phyloP scores from a whole-genome alignment of 257 asterid genomes.

The Thymus quinquecostatus region DNA sequence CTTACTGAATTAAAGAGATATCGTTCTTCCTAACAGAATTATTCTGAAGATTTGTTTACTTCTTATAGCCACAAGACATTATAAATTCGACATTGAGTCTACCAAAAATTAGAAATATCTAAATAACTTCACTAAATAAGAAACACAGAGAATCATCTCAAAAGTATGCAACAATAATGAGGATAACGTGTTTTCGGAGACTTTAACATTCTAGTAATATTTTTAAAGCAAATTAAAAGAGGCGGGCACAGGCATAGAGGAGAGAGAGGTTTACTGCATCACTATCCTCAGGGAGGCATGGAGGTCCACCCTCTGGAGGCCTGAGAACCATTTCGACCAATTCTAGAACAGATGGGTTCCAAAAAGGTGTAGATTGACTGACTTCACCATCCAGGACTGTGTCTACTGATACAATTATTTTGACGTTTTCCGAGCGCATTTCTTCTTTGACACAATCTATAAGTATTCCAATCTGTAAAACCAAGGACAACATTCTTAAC shows the following conservation, averaged over 20 bases:
- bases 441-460: conserved; percentile 72
- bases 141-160: background rate
- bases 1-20: background rate
- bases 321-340: conserved; percentile 72
- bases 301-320: conserved; percentile 93
- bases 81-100: too few relatives aligned
- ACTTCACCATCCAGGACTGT: conserved; percentile 32
- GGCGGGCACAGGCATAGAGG: conserved; percentile 1
- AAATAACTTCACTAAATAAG: background rate
- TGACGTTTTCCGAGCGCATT: conserved; percentile 51
- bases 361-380: conserved; percentile 43
- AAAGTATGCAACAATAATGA: background rate
- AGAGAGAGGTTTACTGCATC: conserved; percentile 71
- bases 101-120: background rate
- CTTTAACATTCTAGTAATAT: too few relatives aligned
- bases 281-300: conserved; percentile 77
- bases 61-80: too few relatives aligned
- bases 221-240: background rate
- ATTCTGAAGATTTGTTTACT: background rate
- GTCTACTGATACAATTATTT: conserved; percentile 35
- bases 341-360: conserved; percentile 73
- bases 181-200: background rate
- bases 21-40: background rate
- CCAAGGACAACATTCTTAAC: conserved; percentile 9
- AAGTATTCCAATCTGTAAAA: conserved; percentile 69